phyloP scores from a whole-genome alignment of 1,284 basidiomycete genomes.

The Cutaneotrichosporon spelunceum region DNA sequence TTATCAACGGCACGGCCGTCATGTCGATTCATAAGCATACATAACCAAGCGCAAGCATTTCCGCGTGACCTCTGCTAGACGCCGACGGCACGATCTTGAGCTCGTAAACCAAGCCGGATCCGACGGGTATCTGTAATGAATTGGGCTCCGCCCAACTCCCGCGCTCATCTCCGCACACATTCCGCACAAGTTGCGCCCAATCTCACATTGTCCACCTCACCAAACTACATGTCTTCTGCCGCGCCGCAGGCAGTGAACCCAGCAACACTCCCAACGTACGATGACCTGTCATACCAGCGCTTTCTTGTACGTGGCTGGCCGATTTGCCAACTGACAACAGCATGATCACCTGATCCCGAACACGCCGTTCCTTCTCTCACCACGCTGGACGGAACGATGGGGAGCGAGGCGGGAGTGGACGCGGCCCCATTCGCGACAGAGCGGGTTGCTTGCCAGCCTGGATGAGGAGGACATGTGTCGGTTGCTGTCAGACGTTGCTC shows the following conservation, averaged over 20 bases:
- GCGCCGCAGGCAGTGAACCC: not conserved
- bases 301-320: conserved; percentile 16
- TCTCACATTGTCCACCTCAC: not conserved
- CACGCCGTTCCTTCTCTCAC: conserved; percentile 42
- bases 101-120: no score
- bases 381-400: conserved; percentile 30
- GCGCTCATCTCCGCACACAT: not conserved
- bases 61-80: not conserved
- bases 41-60: not conserved
- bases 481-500: not conserved
- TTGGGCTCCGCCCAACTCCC: no score
- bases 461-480: not conserved
- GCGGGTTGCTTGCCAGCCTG: not conserved
- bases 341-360: conserved; percentile 43
- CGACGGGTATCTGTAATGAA: no score
- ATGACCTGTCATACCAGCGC: conserved; percentile 12
- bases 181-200: not conserved
- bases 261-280: conserved; percentile 21
- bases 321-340: conserved; percentile 25
- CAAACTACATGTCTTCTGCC: not conserved
- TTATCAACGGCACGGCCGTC: not conserved
- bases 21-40: not conserved
- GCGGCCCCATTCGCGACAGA: not conserved
- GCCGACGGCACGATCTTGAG: no score
- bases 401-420: conserved; percentile 17